Evolutionary conservation across 2,329 filamentous ascomycete genomes (phyloP), one percentile per base, ranked within the genome.

Genomic region (Aspergillus clavatus): DNA sequence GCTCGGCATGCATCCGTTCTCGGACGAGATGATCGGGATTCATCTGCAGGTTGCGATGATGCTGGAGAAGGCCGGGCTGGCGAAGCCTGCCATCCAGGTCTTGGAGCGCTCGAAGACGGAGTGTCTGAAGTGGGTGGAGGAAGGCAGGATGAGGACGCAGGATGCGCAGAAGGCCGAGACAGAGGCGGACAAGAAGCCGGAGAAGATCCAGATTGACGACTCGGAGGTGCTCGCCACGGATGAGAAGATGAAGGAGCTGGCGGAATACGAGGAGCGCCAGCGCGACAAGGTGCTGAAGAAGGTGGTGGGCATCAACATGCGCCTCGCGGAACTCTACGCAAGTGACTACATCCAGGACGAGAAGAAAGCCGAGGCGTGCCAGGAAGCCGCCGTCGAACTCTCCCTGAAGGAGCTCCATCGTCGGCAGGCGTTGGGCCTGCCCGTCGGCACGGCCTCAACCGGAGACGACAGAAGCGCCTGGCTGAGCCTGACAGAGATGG

Each of bases 1-100:
- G 59, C 62, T 86, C 40, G 82, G 83, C 0, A 80, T 98, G 72
- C 89, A 97, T 61, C 88, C 87, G 0, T 94, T 90, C 63, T 90
- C 87, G 3, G 87, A 96, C 57, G 90, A 96, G 64, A 84, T 96
- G 26, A 77, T 96, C 55, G 93, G 93, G 7, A 83, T 97, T 42
- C 88, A 89, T 61, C 83, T 97, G 40, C 83, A 90, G 62, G 76
- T 95, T 7, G 83, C 88, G 1, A 77, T 78, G 7, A 82, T 95
- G 76, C 76, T 95, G 51, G 88, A 96, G 67, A 84, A 85, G 60
- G 80, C 87, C 12, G 77, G 83, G 24, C 80, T 85, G 57, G 83
- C 83, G 59, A 75, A 80, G 18, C 80, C 83, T 46, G 82, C 89
- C 0, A 83, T 87, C 46, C 80, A 87, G 40, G 82, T 95, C 3